Conservation (phyloP, 495 filamentous ascomycete genomes). For the Podospora pseudoanserina region DNA sequence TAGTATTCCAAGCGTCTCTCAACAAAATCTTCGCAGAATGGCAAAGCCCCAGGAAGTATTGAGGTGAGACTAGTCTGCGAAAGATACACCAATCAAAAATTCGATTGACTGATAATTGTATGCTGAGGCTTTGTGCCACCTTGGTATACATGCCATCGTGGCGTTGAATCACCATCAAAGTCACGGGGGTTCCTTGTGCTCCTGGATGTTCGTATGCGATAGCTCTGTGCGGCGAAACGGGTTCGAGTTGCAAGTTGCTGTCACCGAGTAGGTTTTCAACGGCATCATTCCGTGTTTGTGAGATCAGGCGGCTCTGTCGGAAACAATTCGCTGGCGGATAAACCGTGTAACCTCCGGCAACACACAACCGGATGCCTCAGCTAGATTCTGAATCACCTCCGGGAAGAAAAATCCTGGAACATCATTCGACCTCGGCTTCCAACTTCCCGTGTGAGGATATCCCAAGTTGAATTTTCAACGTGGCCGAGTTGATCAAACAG, state of each 20-base stretch:
- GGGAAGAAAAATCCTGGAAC: conserved; percentile 13
- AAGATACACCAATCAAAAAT: neutral
- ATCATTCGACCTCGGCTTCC: neutral
- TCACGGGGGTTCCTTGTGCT: neutral
- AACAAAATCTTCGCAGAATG: neutral
- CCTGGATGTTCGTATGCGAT: neutral
- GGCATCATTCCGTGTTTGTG: neutral
- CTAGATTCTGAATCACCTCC: conserved; percentile 8
- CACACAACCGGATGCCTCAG: conserved; percentile 11
- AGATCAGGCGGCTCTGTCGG: conserved; percentile 3
- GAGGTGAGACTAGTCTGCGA: neutral
- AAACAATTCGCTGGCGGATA: conserved; percentile 11
- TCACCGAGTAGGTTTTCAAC: neutral
- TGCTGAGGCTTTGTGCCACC: neutral
- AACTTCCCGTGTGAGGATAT: neutral
- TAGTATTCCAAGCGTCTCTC: neutral
- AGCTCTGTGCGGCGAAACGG: neutral
- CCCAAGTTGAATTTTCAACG: neutral
- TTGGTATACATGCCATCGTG: neutral
- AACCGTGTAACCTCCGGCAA: conserved; percentile 6
- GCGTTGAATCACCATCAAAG: neutral
- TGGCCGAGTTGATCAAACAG: neutral
- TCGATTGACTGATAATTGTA: neutral
- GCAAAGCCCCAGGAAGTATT: neutral
- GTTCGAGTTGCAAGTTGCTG: neutral